A percentile compares a stretch with the other conserved stretches of the same genome.
Evolutionary conservation across 495 filamentous ascomycete genomes (phyloP).

Genomic region (Evernia prunastri): DNA sequence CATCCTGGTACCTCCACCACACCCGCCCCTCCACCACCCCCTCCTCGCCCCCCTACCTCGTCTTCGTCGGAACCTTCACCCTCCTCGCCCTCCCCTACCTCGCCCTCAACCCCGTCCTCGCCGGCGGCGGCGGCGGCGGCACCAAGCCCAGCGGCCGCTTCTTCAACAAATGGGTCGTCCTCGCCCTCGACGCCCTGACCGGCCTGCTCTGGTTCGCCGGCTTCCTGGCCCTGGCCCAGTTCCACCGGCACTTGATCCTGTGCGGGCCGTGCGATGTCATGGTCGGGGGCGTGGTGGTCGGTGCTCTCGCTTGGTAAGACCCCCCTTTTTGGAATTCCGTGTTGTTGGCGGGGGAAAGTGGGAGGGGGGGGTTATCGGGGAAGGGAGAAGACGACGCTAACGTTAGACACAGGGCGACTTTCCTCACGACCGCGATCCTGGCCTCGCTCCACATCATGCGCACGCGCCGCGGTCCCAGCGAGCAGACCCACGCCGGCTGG

Average conservation of each 20-base stretch:
- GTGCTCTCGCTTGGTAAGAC: conserved; percentile 50
- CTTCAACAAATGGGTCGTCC: conserved; percentile 38
- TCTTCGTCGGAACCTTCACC: conserved; percentile 69
- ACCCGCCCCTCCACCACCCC: conserved; percentile 40
- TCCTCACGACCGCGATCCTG: conserved; percentile 42
- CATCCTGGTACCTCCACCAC: conserved; percentile 32
- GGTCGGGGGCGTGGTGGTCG: conserved; percentile 49
- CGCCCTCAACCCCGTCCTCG: conserved; percentile 53
- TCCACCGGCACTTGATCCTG: conserved; percentile 41
- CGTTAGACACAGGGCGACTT: conserved; percentile 41
- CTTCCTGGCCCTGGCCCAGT: conserved; percentile 64
- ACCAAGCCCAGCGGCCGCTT: conserved; percentile 41
- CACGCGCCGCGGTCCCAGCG: conserved; percentile 19
- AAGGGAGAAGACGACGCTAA: not conserved
- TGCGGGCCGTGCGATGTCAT: conserved; percentile 43
- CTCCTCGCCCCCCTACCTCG: conserved; percentile 57
- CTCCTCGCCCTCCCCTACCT: conserved; percentile 63
- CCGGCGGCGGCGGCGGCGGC: conserved; percentile 52
- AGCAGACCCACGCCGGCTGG: conserved; percentile 12
- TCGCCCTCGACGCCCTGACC: conserved; percentile 63
- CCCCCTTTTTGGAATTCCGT: not conserved
- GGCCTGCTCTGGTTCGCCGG: conserved; percentile 85
- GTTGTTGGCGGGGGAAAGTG: not conserved
- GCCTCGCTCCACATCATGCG: conserved; percentile 35
- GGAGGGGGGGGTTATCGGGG: too few relatives aligned